phyloP scores from a whole-genome alignment of 257 asterid species.

The Catharanthus roseus region DNA sequence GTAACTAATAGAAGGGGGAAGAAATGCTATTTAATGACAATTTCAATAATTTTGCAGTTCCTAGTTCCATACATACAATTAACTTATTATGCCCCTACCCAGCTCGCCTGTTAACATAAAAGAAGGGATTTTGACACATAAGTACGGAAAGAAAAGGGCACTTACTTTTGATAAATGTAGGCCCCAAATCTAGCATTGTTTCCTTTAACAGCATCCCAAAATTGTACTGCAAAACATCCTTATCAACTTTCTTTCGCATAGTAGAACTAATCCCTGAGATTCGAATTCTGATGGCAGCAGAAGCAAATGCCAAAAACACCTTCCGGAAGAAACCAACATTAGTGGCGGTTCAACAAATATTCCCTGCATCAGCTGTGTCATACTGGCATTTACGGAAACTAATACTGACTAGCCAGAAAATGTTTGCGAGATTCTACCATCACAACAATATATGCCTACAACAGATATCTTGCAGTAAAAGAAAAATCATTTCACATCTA shows the following conservation, averaged over 20 bases:
- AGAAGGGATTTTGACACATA: slow-evolving; percentile 14
- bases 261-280: slow-evolving; percentile 49
- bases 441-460: neutral
- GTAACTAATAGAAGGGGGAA: slow-evolving; percentile 6
- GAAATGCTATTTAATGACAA: neutral
- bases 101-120: slow-evolving; percentile 1
- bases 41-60: neutral
- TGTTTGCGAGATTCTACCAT: neutral
- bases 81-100: neutral
- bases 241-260: slow-evolving; percentile 34
- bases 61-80: neutral
- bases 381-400: slow-evolving; percentile 3
- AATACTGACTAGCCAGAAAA: neutral
- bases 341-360: slow-evolving; percentile 21
- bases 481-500: neutral
- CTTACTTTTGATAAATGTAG: slow-evolving; percentile 91
- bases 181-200: slow-evolving; percentile 86
- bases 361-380: slow-evolving; percentile 13
- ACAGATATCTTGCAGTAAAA: neutral
- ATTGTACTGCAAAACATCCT: slow-evolving; percentile 43
- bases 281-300: slow-evolving; percentile 66
- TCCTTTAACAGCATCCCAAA: slow-evolving; percentile 77
- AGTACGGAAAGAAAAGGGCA: neutral
- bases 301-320: slow-evolving; percentile 79
- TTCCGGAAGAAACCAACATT: slow-evolving; percentile 39